A percentile compares a stretch with the other conserved stretches of the same genome.
Conservation (phyloP, 1,284 basidiomycete species). For the Cryptococcus floricola region DNA sequence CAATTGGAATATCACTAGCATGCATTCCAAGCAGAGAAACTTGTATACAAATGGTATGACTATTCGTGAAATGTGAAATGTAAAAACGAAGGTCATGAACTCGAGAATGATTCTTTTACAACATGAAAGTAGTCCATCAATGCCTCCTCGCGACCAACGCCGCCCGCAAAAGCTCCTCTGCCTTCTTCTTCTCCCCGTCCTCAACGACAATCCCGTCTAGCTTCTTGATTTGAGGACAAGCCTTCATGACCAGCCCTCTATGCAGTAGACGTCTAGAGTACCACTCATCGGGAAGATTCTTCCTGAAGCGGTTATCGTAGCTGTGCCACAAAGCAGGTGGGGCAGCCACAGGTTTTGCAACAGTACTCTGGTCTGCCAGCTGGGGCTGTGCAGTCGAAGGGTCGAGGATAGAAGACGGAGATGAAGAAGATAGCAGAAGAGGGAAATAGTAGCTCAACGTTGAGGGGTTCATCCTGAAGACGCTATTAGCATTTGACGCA, state of each 20-base stretch:
- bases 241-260: slow-evolving; percentile 76
- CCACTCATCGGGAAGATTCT: slow-evolving; percentile 77
- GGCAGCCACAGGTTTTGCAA: slow-evolving; percentile 3
- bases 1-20: no score
- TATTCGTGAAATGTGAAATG: no score
- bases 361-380: not conserved
- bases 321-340: slow-evolving; percentile 54
- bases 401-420: slow-evolving; percentile 5
- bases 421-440: slow-evolving; percentile 56
- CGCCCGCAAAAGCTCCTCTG: slow-evolving; percentile 58
- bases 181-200: slow-evolving; percentile 76
- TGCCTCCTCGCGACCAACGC: slow-evolving; percentile 1
- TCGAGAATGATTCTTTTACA: no score
- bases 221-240: slow-evolving; percentile 62
- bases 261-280: slow-evolving; percentile 82
- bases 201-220: slow-evolving; percentile 77
- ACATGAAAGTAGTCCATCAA: not conserved
- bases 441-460: slow-evolving; percentile 93
- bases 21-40: not conserved
- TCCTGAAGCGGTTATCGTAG: slow-evolving; percentile 78
- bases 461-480: slow-evolving; percentile 80
- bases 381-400: slow-evolving; percentile 2
- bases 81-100: not conserved
- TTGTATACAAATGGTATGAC: not conserved
- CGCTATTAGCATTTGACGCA: not conserved